These are phyloP conservation scores for Apophysomyces elegans DNA, from an alignment of 371 early-diverging fungal genomes.

Conservation along the genomic window DNA sequence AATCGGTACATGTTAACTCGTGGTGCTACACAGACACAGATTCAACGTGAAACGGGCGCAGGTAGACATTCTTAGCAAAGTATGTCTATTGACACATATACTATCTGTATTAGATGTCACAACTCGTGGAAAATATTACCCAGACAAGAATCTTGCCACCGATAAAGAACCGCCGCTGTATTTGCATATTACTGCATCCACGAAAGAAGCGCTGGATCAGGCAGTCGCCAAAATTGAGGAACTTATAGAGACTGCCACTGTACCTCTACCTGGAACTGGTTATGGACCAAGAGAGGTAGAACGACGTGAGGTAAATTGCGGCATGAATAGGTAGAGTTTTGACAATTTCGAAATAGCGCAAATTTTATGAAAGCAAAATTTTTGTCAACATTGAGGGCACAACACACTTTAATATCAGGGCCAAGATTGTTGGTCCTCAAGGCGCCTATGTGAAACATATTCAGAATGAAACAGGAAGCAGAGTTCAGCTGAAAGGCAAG, in stretches of 20 bases:
- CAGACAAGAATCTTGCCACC: conserved; percentile 71
- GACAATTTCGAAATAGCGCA: conserved; percentile 31
- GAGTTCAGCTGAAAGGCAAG: conserved; percentile 80
- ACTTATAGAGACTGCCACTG: conserved; percentile 60
- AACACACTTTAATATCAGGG: conserved; percentile 77
- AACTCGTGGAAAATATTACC: conserved; percentile 83
- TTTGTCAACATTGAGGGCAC: conserved; percentile 74
- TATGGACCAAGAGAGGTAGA: conserved; percentile 26
- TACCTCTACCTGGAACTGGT: conserved; percentile 28
- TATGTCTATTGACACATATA: conserved; percentile 7
- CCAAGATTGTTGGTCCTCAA: conserved; percentile 86
- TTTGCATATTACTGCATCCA: conserved; percentile 73
- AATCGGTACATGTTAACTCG: conserved; percentile 84
- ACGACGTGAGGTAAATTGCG: conserved; percentile 16
- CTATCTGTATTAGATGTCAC: conserved; percentile 63
- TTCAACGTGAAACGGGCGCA: conserved; percentile 76
- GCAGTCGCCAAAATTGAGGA: conserved; percentile 76
- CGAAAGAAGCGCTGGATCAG: conserved; percentile 69
- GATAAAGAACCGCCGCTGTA: conserved; percentile 80
- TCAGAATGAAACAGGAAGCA: conserved; percentile 77
- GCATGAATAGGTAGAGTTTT: background rate
- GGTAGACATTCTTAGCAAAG: conserved; percentile 41
- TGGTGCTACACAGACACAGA: conserved; percentile 73
- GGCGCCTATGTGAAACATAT: conserved; percentile 90
- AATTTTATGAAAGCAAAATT: conserved; percentile 68